Evolutionary conservation across 768 basidiomycete genomes (phyloP).

Genomic region (Porphyrellus cyaneotinctus): DNA sequence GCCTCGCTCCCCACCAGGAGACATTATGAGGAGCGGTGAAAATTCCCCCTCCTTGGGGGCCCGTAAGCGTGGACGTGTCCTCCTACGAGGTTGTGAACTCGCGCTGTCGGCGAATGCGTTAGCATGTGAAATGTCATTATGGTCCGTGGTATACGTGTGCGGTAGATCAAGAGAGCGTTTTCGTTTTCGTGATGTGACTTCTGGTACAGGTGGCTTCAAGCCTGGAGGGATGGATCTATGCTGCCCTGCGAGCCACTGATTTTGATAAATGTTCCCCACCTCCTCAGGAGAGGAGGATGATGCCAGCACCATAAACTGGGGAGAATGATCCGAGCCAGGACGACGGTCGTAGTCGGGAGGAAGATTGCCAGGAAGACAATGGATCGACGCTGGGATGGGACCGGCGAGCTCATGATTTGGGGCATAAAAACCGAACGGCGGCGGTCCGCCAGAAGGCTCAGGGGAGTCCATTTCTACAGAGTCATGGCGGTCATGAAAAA

Average conservation of each 20-base stretch:
- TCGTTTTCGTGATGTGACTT: conserved; percentile 16
- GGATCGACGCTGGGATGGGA: not conserved
- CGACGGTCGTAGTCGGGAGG: not conserved
- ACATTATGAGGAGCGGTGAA: conserved; percentile 21
- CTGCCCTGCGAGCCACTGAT: not conserved
- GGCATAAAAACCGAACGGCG: not conserved
- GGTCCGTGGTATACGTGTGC: not conserved
- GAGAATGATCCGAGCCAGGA: not conserved
- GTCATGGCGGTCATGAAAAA: not conserved
- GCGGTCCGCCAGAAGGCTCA: not conserved
- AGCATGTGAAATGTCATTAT: not conserved
- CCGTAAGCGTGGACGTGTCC: conserved; percentile 8
- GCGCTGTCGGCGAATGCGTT: not conserved
- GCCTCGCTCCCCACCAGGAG: conserved; percentile 5
- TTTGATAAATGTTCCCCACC: not conserved
- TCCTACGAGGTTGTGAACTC: not conserved
- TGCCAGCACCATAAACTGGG: not conserved
- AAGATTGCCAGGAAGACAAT: not conserved
- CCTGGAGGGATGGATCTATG: not conserved
- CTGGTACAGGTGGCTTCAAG: not conserved
- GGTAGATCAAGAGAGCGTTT: conserved; percentile 4
- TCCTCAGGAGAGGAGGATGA: not conserved
- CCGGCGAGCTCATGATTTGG: not conserved
- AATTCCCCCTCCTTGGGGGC: conserved; percentile 13
- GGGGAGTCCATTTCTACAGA: not conserved